Percentiles rank a stretch among this genome's conserved stretches.
Evolutionary conservation across 805 yeast genomes (phyloP).

Genomic region (Candida maesae): DNA sequence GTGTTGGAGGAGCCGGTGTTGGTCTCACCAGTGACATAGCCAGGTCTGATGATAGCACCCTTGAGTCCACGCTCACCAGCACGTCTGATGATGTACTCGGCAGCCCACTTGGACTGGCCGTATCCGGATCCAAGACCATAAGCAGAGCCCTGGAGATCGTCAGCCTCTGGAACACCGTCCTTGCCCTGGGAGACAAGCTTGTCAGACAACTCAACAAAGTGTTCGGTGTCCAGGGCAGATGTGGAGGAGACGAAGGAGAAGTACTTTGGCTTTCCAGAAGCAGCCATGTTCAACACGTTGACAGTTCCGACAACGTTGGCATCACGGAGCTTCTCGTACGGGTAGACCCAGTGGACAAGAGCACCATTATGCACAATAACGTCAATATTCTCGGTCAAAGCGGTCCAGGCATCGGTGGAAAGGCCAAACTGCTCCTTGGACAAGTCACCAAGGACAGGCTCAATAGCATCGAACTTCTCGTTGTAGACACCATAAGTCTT

Average conservation of each 20-base stretch:
- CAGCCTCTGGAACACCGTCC: constrained; percentile 76
- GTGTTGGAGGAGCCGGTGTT: constrained; percentile 87
- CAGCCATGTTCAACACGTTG: constrained; percentile 71
- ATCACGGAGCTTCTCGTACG: constrained; percentile 83
- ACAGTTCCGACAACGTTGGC: constrained; percentile 90
- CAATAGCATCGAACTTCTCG: constrained; percentile 53
- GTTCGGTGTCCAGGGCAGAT: constrained; percentile 81
- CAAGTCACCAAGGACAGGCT: constrained; percentile 80
- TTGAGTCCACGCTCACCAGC: constrained; percentile 87
- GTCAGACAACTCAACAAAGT: constrained; percentile 77
- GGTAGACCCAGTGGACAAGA: constrained; percentile 97
- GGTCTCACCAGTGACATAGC: constrained; percentile 89
- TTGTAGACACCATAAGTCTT: constrained; percentile 68
- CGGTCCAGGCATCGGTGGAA: constrained; percentile 49
- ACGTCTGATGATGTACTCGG: constrained; percentile 80
- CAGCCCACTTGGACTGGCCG: constrained; percentile 98
- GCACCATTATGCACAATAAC: constrained; percentile 96
- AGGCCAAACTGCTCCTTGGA: constrained; percentile 72
- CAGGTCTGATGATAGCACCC: constrained; percentile 92
- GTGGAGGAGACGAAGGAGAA: constrained; percentile 95
- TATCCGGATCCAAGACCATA: constrained; percentile 86
- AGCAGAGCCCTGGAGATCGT: constrained; percentile 78
- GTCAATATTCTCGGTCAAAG: constrained; percentile 60
- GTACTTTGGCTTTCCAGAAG: constrained; percentile 76
- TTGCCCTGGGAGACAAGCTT: constrained; percentile 58